Base-by-base conservation (phyloP, 768 basidiomycete genomes). In the Termitomyces bulborhizus region DNA sequence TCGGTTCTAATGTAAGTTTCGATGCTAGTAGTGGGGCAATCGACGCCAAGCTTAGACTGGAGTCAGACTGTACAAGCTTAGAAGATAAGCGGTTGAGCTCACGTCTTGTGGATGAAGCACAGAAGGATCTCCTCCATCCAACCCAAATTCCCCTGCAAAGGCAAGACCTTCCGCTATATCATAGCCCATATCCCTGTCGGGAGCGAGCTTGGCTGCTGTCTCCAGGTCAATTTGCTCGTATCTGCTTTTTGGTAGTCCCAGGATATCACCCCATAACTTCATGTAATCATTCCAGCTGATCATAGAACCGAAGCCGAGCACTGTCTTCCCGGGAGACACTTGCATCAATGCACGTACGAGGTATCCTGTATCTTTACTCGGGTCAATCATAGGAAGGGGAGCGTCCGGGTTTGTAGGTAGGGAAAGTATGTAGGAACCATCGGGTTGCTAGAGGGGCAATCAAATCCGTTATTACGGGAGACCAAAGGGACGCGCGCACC, bases 251-350 rank as follows among this genome's bases (percentile, higher is more conserved):
- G 53, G 49, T 2, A 44, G 12, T 9, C 44, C 55, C 4, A 56
- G 55, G 11, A 56, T 56, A 5, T 51, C 8, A 6, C 49, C 48
- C 49, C 55, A 56, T 6, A 56, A 18, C 34, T 50, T 51, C 44
- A 51, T 51, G 11, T 56, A 56, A 11, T 41, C 49, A 27, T 32
- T 41, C 49, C 48, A 56, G 55, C 55, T 56, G 1, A 56, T 56
- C 55, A 56, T 50, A 18, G 55, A 56, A 27, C 55, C 55, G 44
- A 56, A 56, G 32, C 55, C 55, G 3, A 56, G 44, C 16, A 56
- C 9, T 8, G 24, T 51, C 37, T 51, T 56, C 1, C 50, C 44
- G n/a, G 55, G 49, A 46, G 55, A 34, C n/a, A 43, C 29, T 18
- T 45, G 48, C 4, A 56, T 29, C 42, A 56, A 36, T 21, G 49